These are phyloP conservation scores for Lignosus rhinocerotis DNA, from an alignment of 1,284 basidiomycete genomes.

Conservation along the genomic window DNA sequence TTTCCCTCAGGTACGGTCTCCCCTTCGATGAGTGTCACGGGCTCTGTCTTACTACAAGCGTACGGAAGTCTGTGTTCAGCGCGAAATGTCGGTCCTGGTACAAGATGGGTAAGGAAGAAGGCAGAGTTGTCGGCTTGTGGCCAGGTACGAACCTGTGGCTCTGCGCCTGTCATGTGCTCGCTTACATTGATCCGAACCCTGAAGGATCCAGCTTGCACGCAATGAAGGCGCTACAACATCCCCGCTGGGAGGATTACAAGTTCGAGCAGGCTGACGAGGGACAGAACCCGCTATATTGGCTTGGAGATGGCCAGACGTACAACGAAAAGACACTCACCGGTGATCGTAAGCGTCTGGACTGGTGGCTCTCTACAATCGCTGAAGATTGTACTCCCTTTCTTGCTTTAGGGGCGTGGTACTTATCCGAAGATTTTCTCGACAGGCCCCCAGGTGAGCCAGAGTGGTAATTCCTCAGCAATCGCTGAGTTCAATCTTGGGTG, in stretches of 20 bases:
- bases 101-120: conserved; percentile 59
- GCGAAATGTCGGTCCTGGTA: conserved; percentile 69
- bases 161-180: neutral
- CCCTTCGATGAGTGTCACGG: no score
- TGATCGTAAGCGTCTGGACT: conserved; percentile 44
- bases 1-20: conserved; percentile 6
- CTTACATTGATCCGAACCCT: neutral
- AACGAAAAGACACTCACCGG: conserved; percentile 43
- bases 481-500: neutral
- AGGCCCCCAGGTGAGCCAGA: conserved; percentile 17
- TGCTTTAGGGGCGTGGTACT: conserved; percentile 48
- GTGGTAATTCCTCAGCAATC: no score
- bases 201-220: conserved; percentile 57
- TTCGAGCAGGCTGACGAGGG: conserved; percentile 49
- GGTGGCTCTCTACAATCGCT: neutral
- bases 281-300: conserved; percentile 56
- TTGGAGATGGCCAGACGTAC: conserved; percentile 55
- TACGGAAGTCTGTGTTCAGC: conserved; percentile 53
- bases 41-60: no score
- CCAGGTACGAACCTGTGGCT: conserved; percentile 41
- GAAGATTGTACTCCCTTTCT: neutral
- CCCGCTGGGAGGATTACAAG: conserved; percentile 67
- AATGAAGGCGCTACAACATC: conserved; percentile 47
- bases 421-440: conserved; percentile 40
- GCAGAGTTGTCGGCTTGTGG: conserved; percentile 59